Conservation (phyloP, 345 rosid genomes). For the Linum lewisii region DNA sequence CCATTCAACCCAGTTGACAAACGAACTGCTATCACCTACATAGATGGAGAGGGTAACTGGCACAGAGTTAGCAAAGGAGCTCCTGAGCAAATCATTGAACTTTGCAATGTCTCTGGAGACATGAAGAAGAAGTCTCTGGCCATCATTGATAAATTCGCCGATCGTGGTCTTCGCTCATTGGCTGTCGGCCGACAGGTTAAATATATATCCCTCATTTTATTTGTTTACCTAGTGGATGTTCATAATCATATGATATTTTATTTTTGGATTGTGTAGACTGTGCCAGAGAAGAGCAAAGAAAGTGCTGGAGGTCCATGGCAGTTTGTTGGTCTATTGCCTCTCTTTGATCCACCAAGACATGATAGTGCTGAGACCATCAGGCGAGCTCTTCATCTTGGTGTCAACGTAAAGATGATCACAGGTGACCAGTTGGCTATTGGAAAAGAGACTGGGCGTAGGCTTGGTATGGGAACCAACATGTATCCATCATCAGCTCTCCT, state of each 20-base stretch:
- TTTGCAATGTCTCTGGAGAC: conserved; percentile 60
- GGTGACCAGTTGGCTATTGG: conserved; percentile 94
- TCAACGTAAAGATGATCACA: conserved; percentile 92
- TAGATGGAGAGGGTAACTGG: conserved; percentile 56
- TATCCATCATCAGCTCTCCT: conserved; percentile 90
- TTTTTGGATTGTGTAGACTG: conserved; percentile 27
- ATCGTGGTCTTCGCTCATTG: conserved; percentile 72
- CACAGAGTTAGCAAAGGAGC: conserved; percentile 81
- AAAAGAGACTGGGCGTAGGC: conserved; percentile 88
- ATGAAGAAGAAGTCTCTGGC: conserved; percentile 53
- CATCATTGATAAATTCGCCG: conserved; percentile 81
- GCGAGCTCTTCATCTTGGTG: conserved; percentile 81
- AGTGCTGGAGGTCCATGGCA: conserved; percentile 79
- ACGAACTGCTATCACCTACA: conserved; percentile 79
- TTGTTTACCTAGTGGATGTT: not conserved
- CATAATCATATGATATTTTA: not conserved
- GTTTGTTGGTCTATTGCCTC: conserved; percentile 81
- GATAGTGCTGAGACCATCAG: conserved; percentile 92
- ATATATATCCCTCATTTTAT: not conserved
- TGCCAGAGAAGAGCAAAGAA: conserved; percentile 53
- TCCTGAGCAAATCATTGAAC: conserved; percentile 78
- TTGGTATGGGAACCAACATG: conserved; percentile 96
- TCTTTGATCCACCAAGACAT: conserved; percentile 93
- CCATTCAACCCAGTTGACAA: conserved; percentile 86
- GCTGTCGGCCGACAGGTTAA: conserved; percentile 64